phyloP scores from a whole-genome alignment of 805 yeast genomes.

The Nakazawaea siamensis region DNA sequence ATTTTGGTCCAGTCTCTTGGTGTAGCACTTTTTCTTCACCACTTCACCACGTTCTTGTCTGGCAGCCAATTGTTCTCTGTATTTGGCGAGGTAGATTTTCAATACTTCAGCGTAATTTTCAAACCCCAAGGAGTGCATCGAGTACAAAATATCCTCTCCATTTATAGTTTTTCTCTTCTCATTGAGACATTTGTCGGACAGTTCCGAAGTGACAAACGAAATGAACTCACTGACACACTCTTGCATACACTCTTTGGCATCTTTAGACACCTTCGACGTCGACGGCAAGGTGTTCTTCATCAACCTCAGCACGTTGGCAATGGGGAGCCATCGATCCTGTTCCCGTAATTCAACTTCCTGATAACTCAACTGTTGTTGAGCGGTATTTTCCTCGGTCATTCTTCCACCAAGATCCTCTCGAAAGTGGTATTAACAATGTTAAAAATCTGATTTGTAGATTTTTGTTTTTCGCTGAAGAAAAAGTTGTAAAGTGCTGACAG shows the following conservation, averaged over 20 bases:
- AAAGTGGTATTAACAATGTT: constrained; percentile 3
- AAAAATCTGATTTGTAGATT: constrained; percentile 1
- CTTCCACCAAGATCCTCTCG: too few species aligned
- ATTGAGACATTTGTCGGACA: constrained; percentile 52
- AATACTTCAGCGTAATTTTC: constrained; percentile 65
- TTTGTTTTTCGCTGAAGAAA: too few species aligned
- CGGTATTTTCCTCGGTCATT: too few species aligned
- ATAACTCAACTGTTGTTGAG: constrained; percentile 1
- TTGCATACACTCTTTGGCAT: constrained; percentile 71
- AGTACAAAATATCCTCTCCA: constrained; percentile 60
- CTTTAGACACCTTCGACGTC: constrained; percentile 71
- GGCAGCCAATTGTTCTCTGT: constrained; percentile 66
- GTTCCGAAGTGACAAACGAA: constrained; percentile 59
- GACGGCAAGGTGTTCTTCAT: constrained; percentile 70
- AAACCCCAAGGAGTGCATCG: constrained; percentile 58
- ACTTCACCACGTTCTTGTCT: constrained; percentile 58
- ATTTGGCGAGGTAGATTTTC: constrained; percentile 60
- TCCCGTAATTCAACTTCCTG: constrained; percentile 44
- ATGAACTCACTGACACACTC: constrained; percentile 65
- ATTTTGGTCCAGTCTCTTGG: too few species aligned
- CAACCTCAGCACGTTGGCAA: constrained; percentile 61
- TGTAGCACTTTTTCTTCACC: not conserved
- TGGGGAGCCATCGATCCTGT: constrained; percentile 55
- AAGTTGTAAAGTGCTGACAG: too few species aligned
- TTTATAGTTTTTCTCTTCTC: constrained; percentile 65